Percentiles rank a stretch among this genome's conserved stretches.
Conservation (phyloP, 2,329 filamentous ascomycete species). For the Aureobasidium sp. region DNA sequence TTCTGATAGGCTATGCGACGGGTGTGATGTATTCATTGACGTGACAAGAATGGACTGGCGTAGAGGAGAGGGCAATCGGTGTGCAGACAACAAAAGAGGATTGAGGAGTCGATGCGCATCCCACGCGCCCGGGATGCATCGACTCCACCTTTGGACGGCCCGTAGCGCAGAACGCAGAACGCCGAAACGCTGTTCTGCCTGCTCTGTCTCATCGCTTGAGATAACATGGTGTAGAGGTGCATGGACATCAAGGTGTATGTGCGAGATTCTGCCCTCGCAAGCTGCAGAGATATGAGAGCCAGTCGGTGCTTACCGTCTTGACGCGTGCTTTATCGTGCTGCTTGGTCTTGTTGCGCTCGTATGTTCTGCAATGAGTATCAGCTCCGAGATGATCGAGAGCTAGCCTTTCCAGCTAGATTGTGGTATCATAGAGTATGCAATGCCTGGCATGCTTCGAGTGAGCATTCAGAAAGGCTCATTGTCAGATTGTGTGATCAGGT, state of each 20-base stretch:
- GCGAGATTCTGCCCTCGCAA: background rate
- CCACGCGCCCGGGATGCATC: constrained; percentile 4
- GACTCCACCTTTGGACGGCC: constrained; percentile 6
- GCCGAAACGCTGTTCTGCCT: constrained; percentile 1
- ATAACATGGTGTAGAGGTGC: background rate
- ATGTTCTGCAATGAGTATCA: background rate
- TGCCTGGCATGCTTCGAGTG: background rate
- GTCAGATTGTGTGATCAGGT: background rate
- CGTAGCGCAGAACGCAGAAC: background rate
- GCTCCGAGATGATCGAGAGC: background rate
- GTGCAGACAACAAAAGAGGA: constrained; percentile 4
- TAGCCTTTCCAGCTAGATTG: background rate
- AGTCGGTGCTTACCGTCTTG: background rate
- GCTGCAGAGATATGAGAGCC: too few relatives aligned
- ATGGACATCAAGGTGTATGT: background rate
- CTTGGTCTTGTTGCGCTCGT: background rate
- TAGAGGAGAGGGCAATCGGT: background rate
- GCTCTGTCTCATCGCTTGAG: background rate
- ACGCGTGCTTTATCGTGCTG: background rate
- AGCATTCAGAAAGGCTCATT: background rate
- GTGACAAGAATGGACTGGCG: background rate
- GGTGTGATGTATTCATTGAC: constrained; percentile 2
- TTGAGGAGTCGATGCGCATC: constrained; percentile 2
- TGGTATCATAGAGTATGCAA: background rate
- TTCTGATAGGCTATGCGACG: background rate